Base-by-base conservation (phyloP, 2,329 filamentous ascomycete species). In the Epichloe sp. region DNA sequence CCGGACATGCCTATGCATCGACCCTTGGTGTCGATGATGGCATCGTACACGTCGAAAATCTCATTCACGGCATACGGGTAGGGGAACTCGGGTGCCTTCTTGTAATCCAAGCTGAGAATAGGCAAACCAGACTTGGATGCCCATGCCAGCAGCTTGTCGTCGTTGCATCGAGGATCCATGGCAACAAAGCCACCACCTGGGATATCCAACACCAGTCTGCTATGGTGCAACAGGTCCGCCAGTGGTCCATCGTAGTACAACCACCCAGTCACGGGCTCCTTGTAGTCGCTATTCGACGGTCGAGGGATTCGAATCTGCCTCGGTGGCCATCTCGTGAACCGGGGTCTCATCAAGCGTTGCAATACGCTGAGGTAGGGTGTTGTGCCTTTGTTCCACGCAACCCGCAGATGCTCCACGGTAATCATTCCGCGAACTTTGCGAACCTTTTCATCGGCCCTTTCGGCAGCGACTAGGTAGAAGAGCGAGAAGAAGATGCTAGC, bases 371-470 rank as follows among this genome's bases (percentile, higher is more conserved):
- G 71, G 62, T 95, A 95, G 0, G 93, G 90, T 8, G 88, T 90
- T 0, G 81, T 94, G 12, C 86, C 82, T 65, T 98, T 98, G 62
- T 97, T 94, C 93, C 93, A 98, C 51, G 88, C 88, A 7, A 96
- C 83, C 5, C 93, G 79, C 60, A 98, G 67, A 66, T 97, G 93
- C 38, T 97, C 89, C 5, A 97, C 82, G 0, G 90, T 97, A 61
- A 97, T 70, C 55, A 85, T 85, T 14, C 83, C 87, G 54, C 93
- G 76, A 8, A 98, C 86, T 65, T 93, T 93, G 55, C 91, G 79
- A 14, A 96, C 91, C 70, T 97, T 97, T 68, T 97, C 93, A 64
- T 97, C 93, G 11, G 93, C 93, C 62, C 88, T 85, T 67, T 97
- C 91, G 0, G 93, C 89, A 14, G 90, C 88, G 50, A 97, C 78